phyloP scores from a whole-genome alignment of 2,329 filamentous ascomycete genomes.

The Gremmenia infestans region DNA sequence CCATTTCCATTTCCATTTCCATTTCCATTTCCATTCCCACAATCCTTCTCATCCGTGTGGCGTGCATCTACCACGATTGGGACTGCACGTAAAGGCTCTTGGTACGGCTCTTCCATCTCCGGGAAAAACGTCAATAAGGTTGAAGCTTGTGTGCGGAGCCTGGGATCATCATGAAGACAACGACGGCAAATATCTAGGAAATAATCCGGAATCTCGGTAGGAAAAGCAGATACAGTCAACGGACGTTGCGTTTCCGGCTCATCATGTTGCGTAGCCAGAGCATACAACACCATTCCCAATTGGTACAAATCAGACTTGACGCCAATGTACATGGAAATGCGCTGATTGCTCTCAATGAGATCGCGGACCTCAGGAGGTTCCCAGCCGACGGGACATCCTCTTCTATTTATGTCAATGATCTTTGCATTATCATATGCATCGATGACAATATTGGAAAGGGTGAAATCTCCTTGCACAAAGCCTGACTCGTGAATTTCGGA shows the following conservation, averaged over 20 bases:
- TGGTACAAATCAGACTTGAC: conserved; percentile 97
- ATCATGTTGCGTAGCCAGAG: conserved; percentile 78
- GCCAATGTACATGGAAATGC: conserved; percentile 95
- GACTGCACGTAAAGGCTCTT: conserved; percentile 13
- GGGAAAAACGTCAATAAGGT: conserved; percentile 69
- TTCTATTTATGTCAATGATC: conserved; percentile 96
- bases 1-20: conserved; percentile 1
- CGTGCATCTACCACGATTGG: conserved; percentile 28
- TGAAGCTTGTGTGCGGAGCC: conserved; percentile 66
- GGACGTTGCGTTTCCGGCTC: conserved; percentile 83
- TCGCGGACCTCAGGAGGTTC: conserved; percentile 87
- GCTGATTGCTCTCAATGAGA: conserved; percentile 81
- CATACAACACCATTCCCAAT: conserved; percentile 93
- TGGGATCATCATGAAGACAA: conserved; percentile 73
- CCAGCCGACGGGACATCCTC: conserved; percentile 97
- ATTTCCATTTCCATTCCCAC: no score
- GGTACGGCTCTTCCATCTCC: conserved; percentile 18
- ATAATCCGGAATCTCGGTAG: conserved; percentile 67
- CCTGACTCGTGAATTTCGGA: conserved; percentile 92
- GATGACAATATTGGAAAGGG: conserved; percentile 93
- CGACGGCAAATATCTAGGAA: conserved; percentile 68
- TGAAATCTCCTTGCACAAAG: conserved; percentile 97
- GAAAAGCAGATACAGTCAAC: conserved; percentile 49
- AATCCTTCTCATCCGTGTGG: conserved; percentile 14
- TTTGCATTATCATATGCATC: conserved; percentile 79